Base-by-base conservation (phyloP, 495 filamentous ascomycete species). In the Aspergillus cristatus region DNA sequence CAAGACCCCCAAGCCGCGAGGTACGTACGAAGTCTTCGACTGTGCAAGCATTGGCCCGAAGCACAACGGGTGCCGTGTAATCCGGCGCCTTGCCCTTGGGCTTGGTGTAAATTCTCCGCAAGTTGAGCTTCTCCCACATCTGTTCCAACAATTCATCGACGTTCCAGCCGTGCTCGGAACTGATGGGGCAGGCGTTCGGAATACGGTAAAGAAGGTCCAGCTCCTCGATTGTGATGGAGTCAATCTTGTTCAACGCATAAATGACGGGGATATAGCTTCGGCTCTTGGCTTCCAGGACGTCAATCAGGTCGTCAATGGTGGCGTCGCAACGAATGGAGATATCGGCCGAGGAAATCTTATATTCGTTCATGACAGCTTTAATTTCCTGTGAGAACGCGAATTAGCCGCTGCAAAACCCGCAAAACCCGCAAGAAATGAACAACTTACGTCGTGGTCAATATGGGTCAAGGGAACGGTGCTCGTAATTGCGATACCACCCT, bases 221-320 rank as follows among this genome's bases (percentile, higher is more conserved):
- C 58, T 98, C 91, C 60, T 98, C 89, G 51, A 98, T 96, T 29
- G 86, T 86, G 52, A 98, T 96, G 28, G 89, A 79, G 62, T 98
- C 91, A 46, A 98, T 98, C 70, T 98, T 98, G 74, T 98, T 98
- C 57, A 98, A 71, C 3, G 93, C 90, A 69, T 98, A 98, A 33
- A 98, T 82, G 42, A 97, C 91, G 14, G 91, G 91, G 51, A 98
- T 97, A 58, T 98, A 98, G 59, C 81, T 83, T 61, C 91, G 74
- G 55, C 78, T 86, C 74, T 93, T 97, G 30, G 93, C 90, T 54
- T 98, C 91, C 36, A 98, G 74, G 16, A 98, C 68, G 65, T 98
- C 91, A 53, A 98, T 98, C 42, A 98, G 63, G 55, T 98, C 91
- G 63, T 86, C 82, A 43, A 86, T 74, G 7, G 82, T 85, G 28